Evolutionary conservation across 2,329 filamentous ascomycete species (phyloP).

Genomic region (Mollisia scopiformis): DNA sequence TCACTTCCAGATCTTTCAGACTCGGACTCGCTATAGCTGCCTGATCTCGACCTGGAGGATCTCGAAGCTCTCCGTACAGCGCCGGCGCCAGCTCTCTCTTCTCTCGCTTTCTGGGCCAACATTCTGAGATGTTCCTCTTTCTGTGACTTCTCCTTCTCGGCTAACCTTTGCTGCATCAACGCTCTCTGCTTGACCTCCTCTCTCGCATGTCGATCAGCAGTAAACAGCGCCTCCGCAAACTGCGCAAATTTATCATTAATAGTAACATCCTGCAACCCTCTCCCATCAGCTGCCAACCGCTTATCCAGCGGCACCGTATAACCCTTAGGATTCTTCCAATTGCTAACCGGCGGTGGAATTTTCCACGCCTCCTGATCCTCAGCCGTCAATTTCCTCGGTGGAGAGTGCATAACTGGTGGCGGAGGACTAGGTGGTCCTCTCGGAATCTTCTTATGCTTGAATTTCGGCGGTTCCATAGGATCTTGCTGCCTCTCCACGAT

Average conservation of each 20-base stretch:
- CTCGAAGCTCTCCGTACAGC: slow-evolving; percentile 47
- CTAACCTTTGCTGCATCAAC: slow-evolving; percentile 92
- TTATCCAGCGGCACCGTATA: slow-evolving; percentile 97
- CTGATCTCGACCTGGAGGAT: slow-evolving; percentile 42
- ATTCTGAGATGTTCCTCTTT: slow-evolving; percentile 91
- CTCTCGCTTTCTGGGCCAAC: slow-evolving; percentile 88
- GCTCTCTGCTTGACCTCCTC: slow-evolving; percentile 94
- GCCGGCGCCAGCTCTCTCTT: slow-evolving; percentile 63
- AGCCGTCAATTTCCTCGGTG: slow-evolving; percentile 90
- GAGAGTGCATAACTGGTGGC: slow-evolving; percentile 92
- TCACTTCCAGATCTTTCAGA: slow-evolving; percentile 44
- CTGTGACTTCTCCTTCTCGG: slow-evolving; percentile 93
- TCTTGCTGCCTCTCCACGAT: slow-evolving; percentile 94
- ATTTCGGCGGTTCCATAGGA: slow-evolving; percentile 96
- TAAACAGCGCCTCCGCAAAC: slow-evolving; percentile 91
- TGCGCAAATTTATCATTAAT: slow-evolving; percentile 99
- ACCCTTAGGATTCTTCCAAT: slow-evolving; percentile 99
- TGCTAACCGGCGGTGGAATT: slow-evolving; percentile 86
- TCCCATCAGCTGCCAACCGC: slow-evolving; percentile 88
- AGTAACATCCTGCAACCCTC: slow-evolving; percentile 87
- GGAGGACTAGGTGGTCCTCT: slow-evolving; percentile 90
- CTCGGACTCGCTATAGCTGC: slow-evolving; percentile 56
- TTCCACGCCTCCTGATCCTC: slow-evolving; percentile 98
- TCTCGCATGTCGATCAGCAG: slow-evolving; percentile 90
- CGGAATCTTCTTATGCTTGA: slow-evolving; percentile 98